A percentile compares a stretch with the other conserved stretches of the same genome.
Evolutionary conservation across 441 rosid genomes (phyloP).

Genomic region (Pelargonium cotyledonis): DNA sequence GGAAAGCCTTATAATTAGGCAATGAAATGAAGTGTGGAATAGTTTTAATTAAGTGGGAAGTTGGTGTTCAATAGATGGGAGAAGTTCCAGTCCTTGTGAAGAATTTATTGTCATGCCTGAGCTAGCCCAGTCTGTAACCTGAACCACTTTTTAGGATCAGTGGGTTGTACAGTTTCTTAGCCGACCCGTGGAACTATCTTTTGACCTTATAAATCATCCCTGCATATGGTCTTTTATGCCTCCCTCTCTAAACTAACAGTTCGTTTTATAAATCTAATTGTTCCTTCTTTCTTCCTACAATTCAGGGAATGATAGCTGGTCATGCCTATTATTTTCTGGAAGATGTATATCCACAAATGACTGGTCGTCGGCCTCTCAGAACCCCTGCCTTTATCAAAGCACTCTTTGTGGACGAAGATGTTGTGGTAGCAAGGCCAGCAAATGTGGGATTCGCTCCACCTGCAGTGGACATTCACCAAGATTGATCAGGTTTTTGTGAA

Average conservation of each 20-base stretch:
- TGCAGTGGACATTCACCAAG: constrained; percentile 54
- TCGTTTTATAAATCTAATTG: neutral
- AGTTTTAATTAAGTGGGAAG: neutral
- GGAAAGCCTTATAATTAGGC: neutral
- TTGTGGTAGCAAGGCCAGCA: constrained; percentile 71
- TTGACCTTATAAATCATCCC: too few species aligned
- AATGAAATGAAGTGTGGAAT: neutral
- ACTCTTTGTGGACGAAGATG: constrained; percentile 79
- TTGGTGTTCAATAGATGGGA: neutral
- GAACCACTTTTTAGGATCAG: too few species aligned
- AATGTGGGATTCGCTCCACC: constrained; percentile 78
- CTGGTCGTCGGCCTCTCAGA: constrained; percentile 73
- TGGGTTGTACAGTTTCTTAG: too few species aligned
- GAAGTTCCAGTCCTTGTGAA: neutral
- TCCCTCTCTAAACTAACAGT: neutral
- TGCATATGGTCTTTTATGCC: neutral
- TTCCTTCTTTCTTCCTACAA: neutral
- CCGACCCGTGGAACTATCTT: too few species aligned
- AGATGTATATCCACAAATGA: constrained; percentile 91
- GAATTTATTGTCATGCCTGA: too few species aligned
- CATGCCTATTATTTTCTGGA: constrained; percentile 97
- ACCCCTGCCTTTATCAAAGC: constrained; percentile 85
- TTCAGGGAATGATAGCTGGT: constrained; percentile 98
- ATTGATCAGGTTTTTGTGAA: constrained; percentile 27
- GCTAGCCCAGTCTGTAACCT: too few species aligned